Conservation (phyloP, 306 rosid genomes). For the Gastrolobium villosum region DNA sequence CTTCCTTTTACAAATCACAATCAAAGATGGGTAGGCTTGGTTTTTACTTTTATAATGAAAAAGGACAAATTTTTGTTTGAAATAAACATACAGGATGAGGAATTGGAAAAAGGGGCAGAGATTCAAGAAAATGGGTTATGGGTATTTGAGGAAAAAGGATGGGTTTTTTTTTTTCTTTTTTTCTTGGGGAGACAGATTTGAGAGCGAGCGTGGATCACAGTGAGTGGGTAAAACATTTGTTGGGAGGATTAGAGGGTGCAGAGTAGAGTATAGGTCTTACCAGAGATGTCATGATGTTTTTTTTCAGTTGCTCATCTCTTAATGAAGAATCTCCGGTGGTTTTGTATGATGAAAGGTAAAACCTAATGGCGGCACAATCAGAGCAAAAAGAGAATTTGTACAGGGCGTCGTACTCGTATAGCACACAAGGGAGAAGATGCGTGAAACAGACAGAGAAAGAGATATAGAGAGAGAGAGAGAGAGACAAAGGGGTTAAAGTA, state of each 20-base stretch:
- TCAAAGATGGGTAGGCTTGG: background rate
- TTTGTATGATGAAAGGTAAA: background rate
- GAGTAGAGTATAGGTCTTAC: slow-evolving; percentile 52
- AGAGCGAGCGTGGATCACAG: slow-evolving; percentile 59
- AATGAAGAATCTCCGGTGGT: background rate
- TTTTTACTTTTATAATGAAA: background rate
- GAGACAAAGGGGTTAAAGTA: background rate
- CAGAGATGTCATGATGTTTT: slow-evolving; percentile 50
- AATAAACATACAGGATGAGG: background rate
- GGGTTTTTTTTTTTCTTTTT: background rate
- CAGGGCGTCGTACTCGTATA: background rate
- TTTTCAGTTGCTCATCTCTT: slow-evolving; percentile 35
- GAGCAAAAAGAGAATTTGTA: slow-evolving; percentile 11
- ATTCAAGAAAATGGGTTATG: background rate
- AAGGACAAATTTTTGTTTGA: background rate
- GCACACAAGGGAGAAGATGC: background rate
- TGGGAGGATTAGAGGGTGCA: slow-evolving; percentile 43
- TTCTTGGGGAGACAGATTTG: slow-evolving; percentile 55
- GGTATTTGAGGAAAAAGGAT: background rate
- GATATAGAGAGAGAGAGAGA: slow-evolving; percentile 10
- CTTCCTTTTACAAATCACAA: slow-evolving; percentile 8
- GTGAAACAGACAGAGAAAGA: background rate
- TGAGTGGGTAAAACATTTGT: slow-evolving; percentile 55
- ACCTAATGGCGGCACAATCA: slow-evolving; percentile 11
- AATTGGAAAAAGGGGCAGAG: background rate